Evolutionary conservation across 345 rosid genomes (phyloP).

Genomic region (Brassica cretica): DNA sequence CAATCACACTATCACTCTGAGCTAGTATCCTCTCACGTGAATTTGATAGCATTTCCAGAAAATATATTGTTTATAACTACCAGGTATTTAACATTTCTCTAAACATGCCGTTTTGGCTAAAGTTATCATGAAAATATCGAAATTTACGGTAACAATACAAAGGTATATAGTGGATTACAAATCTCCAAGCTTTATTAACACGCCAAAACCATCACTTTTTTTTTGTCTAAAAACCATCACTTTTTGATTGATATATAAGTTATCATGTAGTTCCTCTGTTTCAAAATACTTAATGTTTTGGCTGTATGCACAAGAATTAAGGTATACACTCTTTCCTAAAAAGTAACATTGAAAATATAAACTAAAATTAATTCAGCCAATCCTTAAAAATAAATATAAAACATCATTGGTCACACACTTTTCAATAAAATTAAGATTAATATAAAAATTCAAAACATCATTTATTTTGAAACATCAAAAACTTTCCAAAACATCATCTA

Average conservation of each 20-base stretch:
- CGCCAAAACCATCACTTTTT: background rate
- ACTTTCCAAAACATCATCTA: no score
- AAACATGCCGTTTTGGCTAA: background rate
- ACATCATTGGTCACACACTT: no score
- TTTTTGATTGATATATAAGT: background rate
- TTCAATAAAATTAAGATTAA: no score
- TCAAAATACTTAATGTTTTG: no score
- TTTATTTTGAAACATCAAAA: no score
- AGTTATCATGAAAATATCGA: constrained; percentile 15
- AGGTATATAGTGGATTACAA: background rate
- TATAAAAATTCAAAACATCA: no score
- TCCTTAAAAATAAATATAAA: no score
- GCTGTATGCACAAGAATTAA: no score
- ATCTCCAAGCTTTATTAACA: background rate
- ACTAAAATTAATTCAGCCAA: no score
- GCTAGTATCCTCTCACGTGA: constrained; percentile 25
- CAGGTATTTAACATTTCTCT: background rate
- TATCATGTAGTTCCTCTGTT: no score
- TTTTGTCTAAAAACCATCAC: background rate
- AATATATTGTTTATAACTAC: background rate
- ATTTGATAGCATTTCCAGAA: background rate
- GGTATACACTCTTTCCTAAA: no score
- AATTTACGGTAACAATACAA: background rate
- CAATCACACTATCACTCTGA: constrained; percentile 14
- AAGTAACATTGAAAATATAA: no score